A percentile compares a stretch with the other conserved stretches of the same genome.
These are phyloP conservation scores for Desmodesmus armatus DNA, from an alignment of 139 green algal genomes.

Conservation along the genomic window DNA sequence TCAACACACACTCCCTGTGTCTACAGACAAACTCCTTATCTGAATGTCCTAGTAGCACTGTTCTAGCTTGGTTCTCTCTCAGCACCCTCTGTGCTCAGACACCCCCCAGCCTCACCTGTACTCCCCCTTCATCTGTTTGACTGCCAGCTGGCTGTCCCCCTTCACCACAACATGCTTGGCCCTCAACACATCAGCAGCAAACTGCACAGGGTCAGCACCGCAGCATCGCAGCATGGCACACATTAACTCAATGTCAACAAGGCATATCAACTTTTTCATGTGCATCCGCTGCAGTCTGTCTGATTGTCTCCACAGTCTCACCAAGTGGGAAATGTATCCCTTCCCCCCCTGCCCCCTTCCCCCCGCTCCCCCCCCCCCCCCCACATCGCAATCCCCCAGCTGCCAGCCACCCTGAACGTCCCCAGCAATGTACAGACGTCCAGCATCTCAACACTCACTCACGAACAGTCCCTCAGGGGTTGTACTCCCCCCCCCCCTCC, in stretches of 20 bases:
- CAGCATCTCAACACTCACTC: too few species aligned
- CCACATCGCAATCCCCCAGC: too few species aligned
- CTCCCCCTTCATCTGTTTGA: conserved; percentile 33
- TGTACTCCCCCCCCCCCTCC: too few species aligned
- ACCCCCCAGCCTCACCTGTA: not conserved
- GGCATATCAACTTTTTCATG: too few species aligned
- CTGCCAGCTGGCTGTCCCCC: conserved; percentile 49
- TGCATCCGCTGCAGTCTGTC: not conserved
- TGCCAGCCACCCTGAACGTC: too few species aligned
- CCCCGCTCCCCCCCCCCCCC: too few species aligned
- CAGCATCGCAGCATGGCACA: not conserved
- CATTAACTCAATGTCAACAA: too few species aligned
- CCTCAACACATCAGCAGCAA: not conserved
- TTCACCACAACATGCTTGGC: not conserved
- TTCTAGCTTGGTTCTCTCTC: not conserved
- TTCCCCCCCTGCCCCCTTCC: too few species aligned
- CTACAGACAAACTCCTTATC: not conserved
- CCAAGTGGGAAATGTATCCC: not conserved
- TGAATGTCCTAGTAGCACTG: not conserved
- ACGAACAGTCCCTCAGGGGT: too few species aligned
- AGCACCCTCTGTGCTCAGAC: not conserved
- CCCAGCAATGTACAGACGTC: too few species aligned
- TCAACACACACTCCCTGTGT: too few species aligned
- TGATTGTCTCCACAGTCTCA: not conserved
- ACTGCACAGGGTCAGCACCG: not conserved